Evolutionary conservation across 73 alveolate species (phyloP), one percentile per base, ranked within the genome.

Genomic region (Halteria grandinella): DNA sequence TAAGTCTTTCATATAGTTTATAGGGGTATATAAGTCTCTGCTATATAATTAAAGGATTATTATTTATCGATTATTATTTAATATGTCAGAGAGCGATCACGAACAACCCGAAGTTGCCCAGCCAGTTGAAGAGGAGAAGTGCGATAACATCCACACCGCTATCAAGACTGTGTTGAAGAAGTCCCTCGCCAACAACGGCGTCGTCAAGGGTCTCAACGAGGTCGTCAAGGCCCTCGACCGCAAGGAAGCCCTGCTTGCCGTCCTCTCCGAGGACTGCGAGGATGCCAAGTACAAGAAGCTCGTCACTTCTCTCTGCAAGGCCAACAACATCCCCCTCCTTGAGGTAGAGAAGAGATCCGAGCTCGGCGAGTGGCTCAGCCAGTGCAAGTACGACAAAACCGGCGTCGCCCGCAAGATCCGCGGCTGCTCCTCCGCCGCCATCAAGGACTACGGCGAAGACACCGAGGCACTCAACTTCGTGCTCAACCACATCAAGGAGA

Each of bases 331-430:
- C 21, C 86, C 94, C 20, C 55, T 86, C 48, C 64, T 84, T 47
- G 75, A 63, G 34, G 83, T 90, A 62, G 91, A 77, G 12, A 82
- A 86, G 87, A 80, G 90, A 83, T 51, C 62, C 50, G 86, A 80
- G 24, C 77, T 90, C 63, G 94, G 97, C 23, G 94, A 90, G 49
- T 90, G 97, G 97, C 91, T 90, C 45, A 93, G 97, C 33, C 92
- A 70, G 29, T 90, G 91, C 94, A 90, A 90, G 82, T 73, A 75
- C 85, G 97, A 90, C 89, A 80, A 86, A 74, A 63, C 77, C 29
- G 92, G 92, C 28, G 60, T 51, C 49, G 89, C 93, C 54, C 44
- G 97, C 28, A 90, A 89, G 90, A 91, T 90, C 57, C 87, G 92
- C 39, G 94, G 94, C 21, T 87, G 91, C 60, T 75, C 91, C 66